These are phyloP conservation scores for Coniochaeta hoffmannii DNA, from an alignment of 2,329 filamentous ascomycete genomes.

Conservation along the genomic window DNA sequence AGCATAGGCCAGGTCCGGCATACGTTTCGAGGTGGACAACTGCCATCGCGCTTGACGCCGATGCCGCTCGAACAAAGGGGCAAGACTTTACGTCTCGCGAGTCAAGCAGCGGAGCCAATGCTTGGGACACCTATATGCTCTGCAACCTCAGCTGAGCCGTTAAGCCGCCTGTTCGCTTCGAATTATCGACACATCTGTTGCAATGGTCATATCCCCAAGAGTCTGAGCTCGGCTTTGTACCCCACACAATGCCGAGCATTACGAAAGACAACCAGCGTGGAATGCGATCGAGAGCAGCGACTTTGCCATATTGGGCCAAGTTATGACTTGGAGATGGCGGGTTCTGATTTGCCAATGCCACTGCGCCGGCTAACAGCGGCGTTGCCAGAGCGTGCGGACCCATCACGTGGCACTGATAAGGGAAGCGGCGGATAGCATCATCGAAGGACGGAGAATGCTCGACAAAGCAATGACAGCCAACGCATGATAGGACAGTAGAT, in stretches of 20 bases:
- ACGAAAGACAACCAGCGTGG: not conserved
- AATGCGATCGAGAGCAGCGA: not conserved
- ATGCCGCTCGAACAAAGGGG: not conserved
- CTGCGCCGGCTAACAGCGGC: not conserved
- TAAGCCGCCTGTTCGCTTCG: not conserved
- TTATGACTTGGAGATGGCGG: not conserved
- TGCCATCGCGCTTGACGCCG: not conserved
- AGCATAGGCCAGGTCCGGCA: not conserved
- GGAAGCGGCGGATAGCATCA: not conserved
- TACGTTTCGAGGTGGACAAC: too few species aligned
- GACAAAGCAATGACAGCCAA: not conserved
- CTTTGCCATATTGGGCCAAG: not conserved
- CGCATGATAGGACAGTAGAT: not conserved
- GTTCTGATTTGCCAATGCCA: not conserved
- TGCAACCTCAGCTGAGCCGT: not conserved
- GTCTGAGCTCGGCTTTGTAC: not conserved
- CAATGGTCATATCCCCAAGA: not conserved
- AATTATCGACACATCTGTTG: not conserved
- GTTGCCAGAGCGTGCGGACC: not conserved
- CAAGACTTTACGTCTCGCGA: too few species aligned
- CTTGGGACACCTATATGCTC: not conserved
- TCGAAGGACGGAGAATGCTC: constrained; percentile 1
- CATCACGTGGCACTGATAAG: constrained; percentile 1
- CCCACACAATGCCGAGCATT: not conserved
- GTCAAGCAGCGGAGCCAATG: not conserved